Conservation (phyloP, 2,329 filamentous ascomycete species). For the Coccinonectria pachysandricola region DNA sequence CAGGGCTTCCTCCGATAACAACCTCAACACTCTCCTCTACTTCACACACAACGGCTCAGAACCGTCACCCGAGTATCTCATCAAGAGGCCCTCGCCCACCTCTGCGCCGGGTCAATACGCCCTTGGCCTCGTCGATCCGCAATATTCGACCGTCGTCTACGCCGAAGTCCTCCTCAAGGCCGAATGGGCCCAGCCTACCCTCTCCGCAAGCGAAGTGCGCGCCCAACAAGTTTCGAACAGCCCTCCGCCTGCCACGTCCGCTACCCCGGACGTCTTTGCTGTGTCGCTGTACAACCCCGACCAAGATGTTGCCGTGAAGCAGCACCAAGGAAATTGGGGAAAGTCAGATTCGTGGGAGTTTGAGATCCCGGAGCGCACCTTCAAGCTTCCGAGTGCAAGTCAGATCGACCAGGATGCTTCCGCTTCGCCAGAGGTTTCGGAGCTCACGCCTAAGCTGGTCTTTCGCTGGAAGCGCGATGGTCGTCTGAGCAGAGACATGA, state of each 20-base stretch:
- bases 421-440: constrained; percentile 23
- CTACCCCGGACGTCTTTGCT: constrained; percentile 68
- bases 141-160: constrained; percentile 70
- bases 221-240: constrained; percentile 58
- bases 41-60: constrained; percentile 68
- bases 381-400: constrained; percentile 69
- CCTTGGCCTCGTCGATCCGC: constrained; percentile 73
- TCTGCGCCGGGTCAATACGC: constrained; percentile 76
- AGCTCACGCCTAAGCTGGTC: constrained; percentile 61
- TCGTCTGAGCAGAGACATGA: constrained; percentile 76
- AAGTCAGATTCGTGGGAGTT: constrained; percentile 80
- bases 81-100: constrained; percentile 61
- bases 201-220: constrained; percentile 73
- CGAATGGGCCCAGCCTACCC: constrained; percentile 72
- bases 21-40: constrained; percentile 46
- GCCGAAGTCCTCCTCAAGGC: constrained; percentile 78
- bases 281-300: constrained; percentile 92
- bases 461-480: constrained; percentile 89
- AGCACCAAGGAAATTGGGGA: constrained; percentile 68
- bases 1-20: constrained; percentile 40
- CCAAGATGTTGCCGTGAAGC: constrained; percentile 62
- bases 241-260: constrained; percentile 52
- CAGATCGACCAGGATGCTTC: constrained; percentile 62
- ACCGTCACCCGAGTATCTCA: constrained; percentile 66
- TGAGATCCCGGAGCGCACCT: constrained; percentile 78